Evolutionary conservation across 1,284 basidiomycete genomes (phyloP).

Genomic region (Anthracocystis setariae): DNA sequence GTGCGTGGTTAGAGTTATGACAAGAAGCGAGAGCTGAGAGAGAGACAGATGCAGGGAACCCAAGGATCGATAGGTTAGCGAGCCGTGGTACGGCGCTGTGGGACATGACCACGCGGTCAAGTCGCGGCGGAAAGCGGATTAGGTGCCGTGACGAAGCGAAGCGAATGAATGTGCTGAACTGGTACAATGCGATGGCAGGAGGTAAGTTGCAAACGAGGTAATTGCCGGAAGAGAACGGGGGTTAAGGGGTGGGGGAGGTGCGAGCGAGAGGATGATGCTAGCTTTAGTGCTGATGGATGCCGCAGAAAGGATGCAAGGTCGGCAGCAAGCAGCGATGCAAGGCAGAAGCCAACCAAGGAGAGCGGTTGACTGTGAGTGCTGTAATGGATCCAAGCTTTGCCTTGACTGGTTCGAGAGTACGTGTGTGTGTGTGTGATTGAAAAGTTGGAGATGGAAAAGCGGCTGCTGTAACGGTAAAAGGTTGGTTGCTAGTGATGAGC

Average conservation of each 20-base stretch:
- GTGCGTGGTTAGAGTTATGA: no score
- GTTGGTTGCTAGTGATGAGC: no score
- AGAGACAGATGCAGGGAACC: neutral
- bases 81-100: neutral
- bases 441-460: no score
- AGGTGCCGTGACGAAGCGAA: neutral
- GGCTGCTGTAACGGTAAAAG: no score
- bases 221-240: neutral
- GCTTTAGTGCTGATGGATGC: neutral
- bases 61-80: no score
- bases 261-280: neutral
- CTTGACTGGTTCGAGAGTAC: no score
- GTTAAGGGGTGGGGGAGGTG: neutral
- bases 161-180: neutral
- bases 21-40: neutral
- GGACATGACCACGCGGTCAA: conserved; percentile 4
- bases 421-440: no score
- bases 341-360: neutral
- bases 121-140: neutral
- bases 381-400: no score
- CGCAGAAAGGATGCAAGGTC: neutral
- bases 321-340: neutral
- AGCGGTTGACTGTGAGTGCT: no score
- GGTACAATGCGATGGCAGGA: neutral
- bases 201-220: neutral